Percentiles rank a stretch among this genome's conserved stretches.
Conservation (phyloP, 2,329 filamentous ascomycete genomes). For the Colletotrichum cordylinicola region DNA sequence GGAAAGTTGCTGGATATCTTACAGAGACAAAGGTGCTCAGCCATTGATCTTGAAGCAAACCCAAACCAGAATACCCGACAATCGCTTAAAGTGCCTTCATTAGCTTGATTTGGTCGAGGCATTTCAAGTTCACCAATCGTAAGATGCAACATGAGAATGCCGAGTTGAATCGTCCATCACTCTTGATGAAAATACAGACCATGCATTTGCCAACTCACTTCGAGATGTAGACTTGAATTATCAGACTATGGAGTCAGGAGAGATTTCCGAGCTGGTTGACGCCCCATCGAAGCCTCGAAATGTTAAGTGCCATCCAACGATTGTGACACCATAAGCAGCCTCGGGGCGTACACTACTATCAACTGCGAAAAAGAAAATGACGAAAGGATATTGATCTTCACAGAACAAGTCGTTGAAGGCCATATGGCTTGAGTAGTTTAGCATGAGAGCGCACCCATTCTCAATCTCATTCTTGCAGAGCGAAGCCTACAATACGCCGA, state of each 20-base stretch:
- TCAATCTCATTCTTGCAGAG: background rate
- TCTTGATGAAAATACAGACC: background rate
- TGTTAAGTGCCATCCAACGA: background rate
- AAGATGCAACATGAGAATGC: background rate
- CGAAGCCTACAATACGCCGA: background rate
- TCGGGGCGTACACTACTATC: background rate
- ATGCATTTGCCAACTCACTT: background rate
- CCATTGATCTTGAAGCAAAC: background rate
- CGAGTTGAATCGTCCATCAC: background rate
- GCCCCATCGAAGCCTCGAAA: background rate
- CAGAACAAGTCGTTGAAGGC: background rate
- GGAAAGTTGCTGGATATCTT: background rate
- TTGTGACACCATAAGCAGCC: background rate
- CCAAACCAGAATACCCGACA: background rate
- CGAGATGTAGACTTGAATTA: background rate
- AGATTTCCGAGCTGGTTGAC: background rate
- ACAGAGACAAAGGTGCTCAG: background rate
- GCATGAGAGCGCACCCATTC: background rate
- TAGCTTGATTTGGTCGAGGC: background rate
- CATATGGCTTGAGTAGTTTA: background rate
- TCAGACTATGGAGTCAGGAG: fast-evolving
- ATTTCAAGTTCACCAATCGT: background rate
- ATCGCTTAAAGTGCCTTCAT: background rate
- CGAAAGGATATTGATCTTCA: fast-evolving
- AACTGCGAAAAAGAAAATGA: background rate